phyloP scores from a whole-genome alignment of 2,329 filamentous ascomycete genomes.

The Monosporascus sp. region DNA sequence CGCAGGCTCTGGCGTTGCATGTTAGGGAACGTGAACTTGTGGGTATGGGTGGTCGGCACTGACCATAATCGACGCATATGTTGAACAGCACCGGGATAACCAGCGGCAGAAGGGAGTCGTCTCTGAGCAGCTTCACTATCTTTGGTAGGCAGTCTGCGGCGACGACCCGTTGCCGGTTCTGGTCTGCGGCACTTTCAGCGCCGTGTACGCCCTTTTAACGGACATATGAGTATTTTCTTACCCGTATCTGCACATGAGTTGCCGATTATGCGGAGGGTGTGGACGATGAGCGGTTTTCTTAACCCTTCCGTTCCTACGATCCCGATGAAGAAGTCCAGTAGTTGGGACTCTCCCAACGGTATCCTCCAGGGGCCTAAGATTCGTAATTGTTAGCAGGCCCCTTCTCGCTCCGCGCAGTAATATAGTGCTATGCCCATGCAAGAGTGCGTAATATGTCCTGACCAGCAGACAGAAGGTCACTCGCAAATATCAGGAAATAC shows the following conservation, averaged over 20 bases:
- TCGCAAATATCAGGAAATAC: too few species aligned
- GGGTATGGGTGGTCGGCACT: constrained; percentile 10
- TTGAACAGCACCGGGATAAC: constrained; percentile 58
- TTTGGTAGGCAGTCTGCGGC: constrained; percentile 39
- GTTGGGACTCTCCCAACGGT: constrained; percentile 51
- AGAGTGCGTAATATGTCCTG: too few species aligned
- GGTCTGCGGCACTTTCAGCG: constrained; percentile 33
- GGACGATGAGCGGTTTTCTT: constrained; percentile 41
- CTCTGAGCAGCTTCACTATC: constrained; percentile 42
- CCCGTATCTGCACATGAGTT: constrained; percentile 59
- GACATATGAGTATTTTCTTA: constrained; percentile 17
- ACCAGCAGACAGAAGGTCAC: too few species aligned
- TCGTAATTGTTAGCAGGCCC: constrained; percentile 3
- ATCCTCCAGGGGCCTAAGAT: constrained; percentile 48
- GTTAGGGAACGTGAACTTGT: constrained; percentile 9
- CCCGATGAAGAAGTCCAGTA: constrained; percentile 50
- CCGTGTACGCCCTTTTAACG: not conserved
- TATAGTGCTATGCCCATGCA: too few species aligned
- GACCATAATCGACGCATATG: constrained; percentile 58
- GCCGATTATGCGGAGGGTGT: constrained; percentile 52
- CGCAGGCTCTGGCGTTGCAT: constrained; percentile 42
- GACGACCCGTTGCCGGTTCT: constrained; percentile 53
- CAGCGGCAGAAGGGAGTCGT: constrained; percentile 44
- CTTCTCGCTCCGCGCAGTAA: not conserved
- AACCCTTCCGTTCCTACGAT: constrained; percentile 35